Evolutionary conservation across 257 asterid species (phyloP).

Genomic region (Eustoma russellianum): DNA sequence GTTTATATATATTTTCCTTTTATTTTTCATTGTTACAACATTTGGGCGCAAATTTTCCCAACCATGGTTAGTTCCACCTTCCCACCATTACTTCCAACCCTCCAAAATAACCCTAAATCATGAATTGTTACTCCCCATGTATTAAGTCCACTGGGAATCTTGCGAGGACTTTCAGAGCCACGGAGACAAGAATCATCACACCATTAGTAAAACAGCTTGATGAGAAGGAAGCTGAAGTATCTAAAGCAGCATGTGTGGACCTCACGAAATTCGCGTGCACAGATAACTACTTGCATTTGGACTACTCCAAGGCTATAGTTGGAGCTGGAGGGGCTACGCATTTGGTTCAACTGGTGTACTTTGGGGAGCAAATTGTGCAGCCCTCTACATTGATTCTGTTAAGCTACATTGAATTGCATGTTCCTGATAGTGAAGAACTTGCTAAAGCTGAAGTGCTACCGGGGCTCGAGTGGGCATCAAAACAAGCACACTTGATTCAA

Average conservation of each 20-base stretch:
- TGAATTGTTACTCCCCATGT: too few species aligned
- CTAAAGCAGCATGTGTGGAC: conserved; percentile 30
- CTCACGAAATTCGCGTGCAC: conserved; percentile 33
- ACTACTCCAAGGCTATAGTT: conserved; percentile 38
- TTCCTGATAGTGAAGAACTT: conserved; percentile 35
- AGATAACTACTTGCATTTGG: conserved; percentile 30
- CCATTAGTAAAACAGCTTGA: conserved; percentile 33
- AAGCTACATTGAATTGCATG: conserved; percentile 25
- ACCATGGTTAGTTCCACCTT: too few species aligned
- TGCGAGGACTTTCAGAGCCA: conserved; percentile 30
- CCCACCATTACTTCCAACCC: too few species aligned
- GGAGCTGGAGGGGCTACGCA: conserved; percentile 35
- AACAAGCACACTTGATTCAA: conserved; percentile 20
- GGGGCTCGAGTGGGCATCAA: conserved; percentile 33
- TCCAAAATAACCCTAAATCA: too few species aligned
- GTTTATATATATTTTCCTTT: too few species aligned
- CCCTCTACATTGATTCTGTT: conserved; percentile 21
- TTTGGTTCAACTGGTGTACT: conserved; percentile 29
- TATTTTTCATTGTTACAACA: too few species aligned
- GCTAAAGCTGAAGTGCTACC: conserved; percentile 28
- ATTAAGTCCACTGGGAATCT: conserved; percentile 28
- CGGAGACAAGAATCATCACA: conserved; percentile 34
- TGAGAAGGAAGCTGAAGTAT: conserved; percentile 22
- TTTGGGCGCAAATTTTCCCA: too few species aligned
- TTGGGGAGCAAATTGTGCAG: conserved; percentile 31